phyloP scores from a whole-genome alignment of 2,329 filamentous ascomycete species.

The Colletotrichum cuscutae region DNA sequence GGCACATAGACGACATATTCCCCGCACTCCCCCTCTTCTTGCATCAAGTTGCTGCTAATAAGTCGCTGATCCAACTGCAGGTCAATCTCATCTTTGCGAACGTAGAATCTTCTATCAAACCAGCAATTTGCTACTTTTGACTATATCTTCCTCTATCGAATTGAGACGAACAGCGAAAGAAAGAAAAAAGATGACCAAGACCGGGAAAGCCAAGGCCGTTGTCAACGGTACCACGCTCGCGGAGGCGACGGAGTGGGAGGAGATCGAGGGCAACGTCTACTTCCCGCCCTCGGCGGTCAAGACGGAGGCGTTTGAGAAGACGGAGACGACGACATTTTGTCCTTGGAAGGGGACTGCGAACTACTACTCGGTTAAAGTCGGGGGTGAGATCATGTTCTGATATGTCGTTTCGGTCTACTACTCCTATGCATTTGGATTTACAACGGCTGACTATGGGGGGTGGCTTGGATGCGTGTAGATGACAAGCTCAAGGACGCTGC shows the following conservation, averaged over 20 bases:
- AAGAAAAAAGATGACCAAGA: constrained; percentile 32
- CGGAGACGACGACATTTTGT: constrained; percentile 59
- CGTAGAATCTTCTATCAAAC: not conserved
- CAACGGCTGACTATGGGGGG: not conserved
- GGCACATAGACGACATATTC: not conserved
- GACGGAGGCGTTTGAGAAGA: constrained; percentile 53
- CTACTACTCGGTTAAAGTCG: constrained; percentile 64
- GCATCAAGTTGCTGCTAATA: not conserved
- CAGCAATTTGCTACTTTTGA: not conserved
- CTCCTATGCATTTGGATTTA: not conserved
- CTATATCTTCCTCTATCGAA: not conserved
- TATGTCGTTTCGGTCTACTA: no score
- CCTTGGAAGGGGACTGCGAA: constrained; percentile 67
- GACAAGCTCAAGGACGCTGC: constrained; percentile 62
- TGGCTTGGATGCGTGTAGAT: constrained; percentile 42
- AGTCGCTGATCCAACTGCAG: not conserved
- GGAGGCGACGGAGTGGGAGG: constrained; percentile 59
- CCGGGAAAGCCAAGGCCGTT: constrained; percentile 53
- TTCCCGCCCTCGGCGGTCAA: constrained; percentile 59
- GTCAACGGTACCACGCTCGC: constrained; percentile 61
- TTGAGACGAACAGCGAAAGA: not conserved
- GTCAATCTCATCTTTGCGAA: not conserved
- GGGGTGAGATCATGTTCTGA: constrained; percentile 45
- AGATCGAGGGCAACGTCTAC: constrained; percentile 70
- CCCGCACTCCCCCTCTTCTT: not conserved